A percentile compares a stretch with the other conserved stretches of the same genome.
Conservation (phyloP, 768 basidiomycete genomes). For the Thelephora aurantiotincta region DNA sequence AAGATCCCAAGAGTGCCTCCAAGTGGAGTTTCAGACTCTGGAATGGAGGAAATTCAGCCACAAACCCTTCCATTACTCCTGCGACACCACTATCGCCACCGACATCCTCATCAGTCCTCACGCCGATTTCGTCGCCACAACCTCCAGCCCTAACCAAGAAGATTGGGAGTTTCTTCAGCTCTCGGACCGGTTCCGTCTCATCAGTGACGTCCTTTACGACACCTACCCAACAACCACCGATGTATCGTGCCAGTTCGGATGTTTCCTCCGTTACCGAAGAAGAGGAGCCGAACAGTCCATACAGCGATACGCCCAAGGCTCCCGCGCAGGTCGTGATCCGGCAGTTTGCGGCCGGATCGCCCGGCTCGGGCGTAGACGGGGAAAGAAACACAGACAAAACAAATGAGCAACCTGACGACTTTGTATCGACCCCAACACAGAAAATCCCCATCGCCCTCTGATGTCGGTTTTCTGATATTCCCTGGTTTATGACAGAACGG, state of each 20-base stretch:
- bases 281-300: constrained; percentile 48
- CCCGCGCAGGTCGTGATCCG: background rate
- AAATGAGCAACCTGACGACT: no score
- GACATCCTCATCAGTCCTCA: constrained; percentile 13
- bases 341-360: background rate
- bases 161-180: constrained; percentile 57
- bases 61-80: constrained; percentile 5
- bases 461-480: no score
- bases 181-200: constrained; percentile 40
- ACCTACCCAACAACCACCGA: constrained; percentile 21
- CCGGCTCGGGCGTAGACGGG: no score
- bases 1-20: constrained; percentile 14
- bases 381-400: no score
- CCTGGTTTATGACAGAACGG: no score
- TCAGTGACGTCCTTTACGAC: constrained; percentile 20
- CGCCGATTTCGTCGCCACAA: constrained; percentile 22
- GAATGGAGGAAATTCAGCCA: constrained; percentile 23
- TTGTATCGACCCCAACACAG: no score
- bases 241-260: constrained; percentile 37
- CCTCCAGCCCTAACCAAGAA: constrained; percentile 32
- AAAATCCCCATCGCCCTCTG: no score
- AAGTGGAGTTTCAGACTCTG: constrained; percentile 67
- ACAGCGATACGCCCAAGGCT: background rate
- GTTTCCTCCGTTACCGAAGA: constrained; percentile 34
- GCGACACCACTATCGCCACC: constrained; percentile 13